Conservation (phyloP, 805 yeast species). For the Cyberlindnera galapagoensis region DNA sequence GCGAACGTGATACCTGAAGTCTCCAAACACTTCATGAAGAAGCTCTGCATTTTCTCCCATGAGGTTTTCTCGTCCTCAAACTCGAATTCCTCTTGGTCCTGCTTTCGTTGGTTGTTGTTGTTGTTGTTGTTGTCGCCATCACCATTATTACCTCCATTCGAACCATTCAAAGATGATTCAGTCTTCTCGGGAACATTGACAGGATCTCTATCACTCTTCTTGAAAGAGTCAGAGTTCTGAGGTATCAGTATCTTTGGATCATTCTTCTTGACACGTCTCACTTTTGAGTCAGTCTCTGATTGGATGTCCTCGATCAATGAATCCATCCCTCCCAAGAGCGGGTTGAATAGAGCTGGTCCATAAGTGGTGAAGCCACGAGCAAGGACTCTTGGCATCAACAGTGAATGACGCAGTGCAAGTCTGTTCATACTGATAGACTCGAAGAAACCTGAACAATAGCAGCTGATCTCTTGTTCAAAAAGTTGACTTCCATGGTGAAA, state of each 20-base stretch:
- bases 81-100: slow-evolving; percentile 9
- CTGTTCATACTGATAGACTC: too few relatives aligned
- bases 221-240: slow-evolving; percentile 15
- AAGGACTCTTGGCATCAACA: too few relatives aligned
- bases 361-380: too few relatives aligned
- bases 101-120: slow-evolving; percentile 6
- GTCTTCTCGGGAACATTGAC: slow-evolving; percentile 1
- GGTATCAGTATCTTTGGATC: slow-evolving; percentile 21
- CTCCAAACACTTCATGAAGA: slow-evolving; percentile 43
- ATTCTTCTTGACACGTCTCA: slow-evolving; percentile 5
- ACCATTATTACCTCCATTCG: background rate
- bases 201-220: slow-evolving; percentile 5
- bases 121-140: slow-evolving; percentile 6
- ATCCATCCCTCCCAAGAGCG: slow-evolving; percentile 18
- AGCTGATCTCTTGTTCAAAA: too few relatives aligned
- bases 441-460: too few relatives aligned
- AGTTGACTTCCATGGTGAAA: too few relatives aligned
- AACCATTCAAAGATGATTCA: slow-evolving; percentile 2
- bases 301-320: slow-evolving; percentile 21
- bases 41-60: slow-evolving; percentile 13
- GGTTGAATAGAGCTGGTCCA: slow-evolving; percentile 17
- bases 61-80: slow-evolving; percentile 9
- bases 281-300: slow-evolving; percentile 11
- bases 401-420: too few relatives aligned
- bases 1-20: slow-evolving; percentile 68